These are phyloP conservation scores for Candida andamanensis DNA, from an alignment of 805 yeast genomes.

Conservation along the genomic window DNA sequence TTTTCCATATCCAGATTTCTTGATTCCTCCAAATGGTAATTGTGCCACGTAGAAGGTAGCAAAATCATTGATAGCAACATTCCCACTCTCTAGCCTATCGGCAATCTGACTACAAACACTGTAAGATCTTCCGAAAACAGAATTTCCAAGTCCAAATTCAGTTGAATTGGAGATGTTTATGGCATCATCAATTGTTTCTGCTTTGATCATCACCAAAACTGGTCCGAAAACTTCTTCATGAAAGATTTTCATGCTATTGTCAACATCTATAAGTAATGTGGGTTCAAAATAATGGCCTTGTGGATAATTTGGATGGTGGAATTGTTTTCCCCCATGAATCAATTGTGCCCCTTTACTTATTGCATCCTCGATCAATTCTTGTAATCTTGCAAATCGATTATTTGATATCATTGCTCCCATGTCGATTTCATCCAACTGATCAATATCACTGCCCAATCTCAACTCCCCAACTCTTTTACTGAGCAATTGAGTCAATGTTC, in stretches of 20 bases:
- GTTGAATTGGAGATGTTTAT: conserved; percentile 76
- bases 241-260: conserved; percentile 69
- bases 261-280: conserved; percentile 79
- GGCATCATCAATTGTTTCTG: conserved; percentile 61
- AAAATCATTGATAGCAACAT: conserved; percentile 95
- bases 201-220: conserved; percentile 72
- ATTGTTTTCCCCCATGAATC: conserved; percentile 75
- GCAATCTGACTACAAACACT: conserved; percentile 58
- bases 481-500: conserved; percentile 52
- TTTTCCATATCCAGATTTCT: conserved; percentile 93
- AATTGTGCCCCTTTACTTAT: conserved; percentile 76
- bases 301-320: conserved; percentile 86
- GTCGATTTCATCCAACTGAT: conserved; percentile 84
- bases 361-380: conserved; percentile 65
- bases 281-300: conserved; percentile 94
- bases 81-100: conserved; percentile 67
- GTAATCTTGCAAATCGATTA: conserved; percentile 64
- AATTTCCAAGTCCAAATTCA: conserved; percentile 85
- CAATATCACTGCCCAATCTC: conserved; percentile 86
- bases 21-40: conserved; percentile 93
- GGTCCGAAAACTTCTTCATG: conserved; percentile 95
- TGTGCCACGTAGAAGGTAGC: conserved; percentile 96
- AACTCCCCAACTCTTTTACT: conserved; percentile 52
- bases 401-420: conserved; percentile 94
- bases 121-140: conserved; percentile 73